A percentile compares a stretch with the other conserved stretches of the same genome.
Evolutionary conservation across 768 basidiomycete genomes (phyloP).

Genomic region (Termitomyces eurrhizus): DNA sequence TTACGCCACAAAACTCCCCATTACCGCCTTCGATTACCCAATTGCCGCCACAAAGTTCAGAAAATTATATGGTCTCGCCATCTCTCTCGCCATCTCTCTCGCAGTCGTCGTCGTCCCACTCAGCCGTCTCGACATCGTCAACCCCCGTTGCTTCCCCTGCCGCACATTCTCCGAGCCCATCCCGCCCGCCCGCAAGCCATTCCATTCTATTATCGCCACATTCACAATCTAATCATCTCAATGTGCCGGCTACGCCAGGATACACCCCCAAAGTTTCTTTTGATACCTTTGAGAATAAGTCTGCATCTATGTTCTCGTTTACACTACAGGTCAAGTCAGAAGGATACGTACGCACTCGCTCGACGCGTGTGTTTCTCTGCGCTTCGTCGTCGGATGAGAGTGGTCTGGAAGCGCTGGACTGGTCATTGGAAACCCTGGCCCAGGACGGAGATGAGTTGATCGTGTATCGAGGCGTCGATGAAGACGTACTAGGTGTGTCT

Average conservation of each 20-base stretch:
- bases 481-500: constrained; percentile 72
- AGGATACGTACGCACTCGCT: constrained; percentile 68
- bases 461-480: constrained; percentile 86
- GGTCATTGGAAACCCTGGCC: constrained; percentile 82
- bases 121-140: constrained; percentile 3
- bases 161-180: not conserved
- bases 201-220: constrained; percentile 13
- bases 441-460: constrained; percentile 92
- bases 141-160: constrained; percentile 5
- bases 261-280: constrained; percentile 78
- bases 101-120: constrained; percentile 11
- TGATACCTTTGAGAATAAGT: constrained; percentile 83
- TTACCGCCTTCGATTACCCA: constrained; percentile 15
- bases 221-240: constrained; percentile 10
- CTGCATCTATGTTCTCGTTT: constrained; percentile 82
- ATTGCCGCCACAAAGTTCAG: constrained; percentile 17
- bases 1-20: constrained; percentile 22
- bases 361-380: constrained; percentile 86
- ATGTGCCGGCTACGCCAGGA: constrained; percentile 21
- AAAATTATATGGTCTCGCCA: constrained; percentile 16
- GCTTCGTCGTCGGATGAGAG: constrained; percentile 88
- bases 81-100: constrained; percentile 13
- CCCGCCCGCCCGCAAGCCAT: constrained; percentile 1
- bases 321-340: constrained; percentile 83
- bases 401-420: constrained; percentile 84